Conservation (phyloP, 2,329 filamentous ascomycete genomes). For the Stachybotrys elegans region DNA sequence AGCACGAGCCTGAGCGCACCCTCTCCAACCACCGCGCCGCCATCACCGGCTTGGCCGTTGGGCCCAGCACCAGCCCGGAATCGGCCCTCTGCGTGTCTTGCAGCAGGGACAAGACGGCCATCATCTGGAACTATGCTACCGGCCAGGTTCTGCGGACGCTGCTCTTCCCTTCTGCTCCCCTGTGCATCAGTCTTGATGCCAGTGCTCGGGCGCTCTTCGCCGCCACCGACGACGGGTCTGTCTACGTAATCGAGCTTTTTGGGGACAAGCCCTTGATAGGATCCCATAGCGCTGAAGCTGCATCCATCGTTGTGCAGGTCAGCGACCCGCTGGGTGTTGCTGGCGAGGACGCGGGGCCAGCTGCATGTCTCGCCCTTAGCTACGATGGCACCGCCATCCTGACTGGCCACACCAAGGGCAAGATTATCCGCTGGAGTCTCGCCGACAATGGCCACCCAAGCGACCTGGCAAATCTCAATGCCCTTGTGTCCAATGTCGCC, state of each 20-base stretch:
- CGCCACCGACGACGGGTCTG: conserved; percentile 71
- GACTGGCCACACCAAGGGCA: conserved; percentile 76
- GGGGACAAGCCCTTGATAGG: conserved; percentile 51
- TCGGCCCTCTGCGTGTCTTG: conserved; percentile 81
- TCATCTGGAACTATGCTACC: conserved; percentile 88
- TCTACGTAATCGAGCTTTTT: conserved; percentile 75
- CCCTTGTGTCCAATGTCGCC: conserved; percentile 76
- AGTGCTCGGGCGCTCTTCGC: conserved; percentile 78
- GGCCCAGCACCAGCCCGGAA: conserved; percentile 61
- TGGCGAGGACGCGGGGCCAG: conserved; percentile 58
- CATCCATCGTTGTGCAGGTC: conserved; percentile 53
- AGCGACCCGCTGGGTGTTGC: conserved; percentile 49
- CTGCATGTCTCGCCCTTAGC: conserved; percentile 65
- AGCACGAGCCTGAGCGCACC: conserved; percentile 67
- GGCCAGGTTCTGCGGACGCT: conserved; percentile 75
- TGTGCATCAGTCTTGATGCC: conserved; percentile 73
- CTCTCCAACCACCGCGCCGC: conserved; percentile 73
- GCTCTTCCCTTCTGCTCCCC: conserved; percentile 68
- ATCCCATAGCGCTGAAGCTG: conserved; percentile 44
- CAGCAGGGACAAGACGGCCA: conserved; percentile 80
- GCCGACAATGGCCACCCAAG: conserved; percentile 63
- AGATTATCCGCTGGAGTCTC: conserved; percentile 76
- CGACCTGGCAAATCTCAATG: conserved; percentile 67
- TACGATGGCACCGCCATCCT: conserved; percentile 79
- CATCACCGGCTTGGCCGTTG: conserved; percentile 59